Percentiles rank a stretch among this genome's conserved stretches.
Evolutionary conservation across 140 eudicot genomes (phyloP).

Genomic region (Cichorium intybus): DNA sequence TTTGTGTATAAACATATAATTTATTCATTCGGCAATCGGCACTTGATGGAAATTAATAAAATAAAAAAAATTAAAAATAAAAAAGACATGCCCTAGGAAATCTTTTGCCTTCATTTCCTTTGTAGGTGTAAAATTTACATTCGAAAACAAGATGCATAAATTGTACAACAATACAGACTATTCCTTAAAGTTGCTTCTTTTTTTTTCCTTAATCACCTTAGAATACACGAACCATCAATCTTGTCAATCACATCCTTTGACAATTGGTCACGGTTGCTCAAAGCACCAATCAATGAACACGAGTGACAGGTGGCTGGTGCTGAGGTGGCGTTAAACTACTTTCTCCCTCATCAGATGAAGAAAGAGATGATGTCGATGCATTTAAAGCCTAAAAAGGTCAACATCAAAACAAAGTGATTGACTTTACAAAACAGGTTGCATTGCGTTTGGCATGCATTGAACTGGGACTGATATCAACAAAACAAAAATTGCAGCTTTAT

Average conservation of each 20-base stretch:
- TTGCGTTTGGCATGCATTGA: too few species aligned
- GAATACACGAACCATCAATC: slow-evolving; percentile 8
- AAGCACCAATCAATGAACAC: slow-evolving; percentile 24
- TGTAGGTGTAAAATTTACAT: slow-evolving; percentile 6
- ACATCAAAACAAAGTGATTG: slow-evolving; percentile 6
- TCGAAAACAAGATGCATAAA: slow-evolving; percentile 13
- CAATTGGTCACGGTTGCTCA: slow-evolving; percentile 14
- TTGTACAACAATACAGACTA: slow-evolving; percentile 8
- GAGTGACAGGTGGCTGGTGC: slow-evolving; percentile 25
- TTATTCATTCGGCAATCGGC: background rate
- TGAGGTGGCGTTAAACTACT: slow-evolving; percentile 14
- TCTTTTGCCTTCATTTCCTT: slow-evolving; percentile 13
- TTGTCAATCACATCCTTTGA: background rate
- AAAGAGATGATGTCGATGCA: slow-evolving; percentile 27
- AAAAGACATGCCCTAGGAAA: too few species aligned
- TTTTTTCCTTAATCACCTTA: background rate
- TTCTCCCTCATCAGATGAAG: slow-evolving; percentile 37
- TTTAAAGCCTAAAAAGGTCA: slow-evolving; percentile 33
- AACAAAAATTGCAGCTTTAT: background rate
- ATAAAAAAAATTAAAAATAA: slow-evolving; percentile 13
- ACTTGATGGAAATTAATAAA: background rate
- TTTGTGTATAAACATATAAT: background rate
- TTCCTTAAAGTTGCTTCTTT: slow-evolving; percentile 10
- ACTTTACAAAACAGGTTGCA: background rate
- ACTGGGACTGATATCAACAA: background rate